Evolutionary conservation across 441 rosid genomes (phyloP).

Genomic region (Mallotus repandus): DNA sequence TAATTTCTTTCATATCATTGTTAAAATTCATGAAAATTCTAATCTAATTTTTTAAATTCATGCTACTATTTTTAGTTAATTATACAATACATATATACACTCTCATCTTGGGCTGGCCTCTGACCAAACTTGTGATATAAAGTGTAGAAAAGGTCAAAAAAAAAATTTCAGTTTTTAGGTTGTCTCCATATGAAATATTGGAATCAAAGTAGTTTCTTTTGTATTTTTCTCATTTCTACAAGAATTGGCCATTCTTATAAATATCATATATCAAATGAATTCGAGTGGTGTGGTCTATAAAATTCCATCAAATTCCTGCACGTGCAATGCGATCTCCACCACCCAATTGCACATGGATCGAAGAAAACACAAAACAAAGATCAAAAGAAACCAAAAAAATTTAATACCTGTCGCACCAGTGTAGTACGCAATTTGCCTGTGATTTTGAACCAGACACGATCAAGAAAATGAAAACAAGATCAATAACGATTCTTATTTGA

Average conservation of each 20-base stretch:
- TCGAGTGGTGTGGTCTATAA: too few relatives aligned
- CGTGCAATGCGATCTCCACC: background rate
- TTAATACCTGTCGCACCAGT: slow-evolving; percentile 84
- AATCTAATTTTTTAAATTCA: too few relatives aligned
- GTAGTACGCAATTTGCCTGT: slow-evolving; percentile 81
- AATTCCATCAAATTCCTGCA: too few relatives aligned
- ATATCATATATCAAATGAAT: too few relatives aligned
- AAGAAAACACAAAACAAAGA: background rate
- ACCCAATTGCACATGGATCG: background rate
- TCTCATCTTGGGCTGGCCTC: background rate
- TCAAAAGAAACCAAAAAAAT: background rate
- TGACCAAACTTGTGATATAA: background rate
- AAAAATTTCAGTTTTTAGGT: background rate
- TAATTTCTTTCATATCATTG: background rate
- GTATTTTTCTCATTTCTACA: background rate
- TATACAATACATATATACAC: too few relatives aligned
- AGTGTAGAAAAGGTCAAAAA: background rate
- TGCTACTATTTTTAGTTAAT: too few relatives aligned
- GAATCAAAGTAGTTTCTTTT: background rate
- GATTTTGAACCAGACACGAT: background rate
- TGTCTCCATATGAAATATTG: background rate
- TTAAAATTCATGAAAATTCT: too few relatives aligned
- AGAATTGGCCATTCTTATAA: too few relatives aligned
- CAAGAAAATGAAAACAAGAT: slow-evolving; percentile 7
- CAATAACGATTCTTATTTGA: background rate